Evolutionary conservation across 1,139 yeast species (phyloP).

Genomic region (Lodderomyces metapsilosis): DNA sequence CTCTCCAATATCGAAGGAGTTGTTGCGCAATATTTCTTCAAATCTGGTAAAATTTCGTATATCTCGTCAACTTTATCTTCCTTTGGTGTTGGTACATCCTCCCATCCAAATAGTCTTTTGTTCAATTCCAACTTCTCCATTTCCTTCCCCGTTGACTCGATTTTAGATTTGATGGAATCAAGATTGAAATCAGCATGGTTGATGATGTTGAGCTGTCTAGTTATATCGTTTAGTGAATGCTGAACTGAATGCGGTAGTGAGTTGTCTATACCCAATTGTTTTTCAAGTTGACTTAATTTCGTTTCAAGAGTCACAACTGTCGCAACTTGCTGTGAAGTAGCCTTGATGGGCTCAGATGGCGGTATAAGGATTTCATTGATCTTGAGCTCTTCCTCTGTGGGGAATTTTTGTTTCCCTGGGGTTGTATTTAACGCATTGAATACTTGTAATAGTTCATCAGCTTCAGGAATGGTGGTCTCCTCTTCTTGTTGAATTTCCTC

Average conservation of each 20-base stretch:
- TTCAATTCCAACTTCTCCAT: conserved; percentile 19
- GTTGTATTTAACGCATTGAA: neutral
- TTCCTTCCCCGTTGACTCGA: conserved; percentile 16
- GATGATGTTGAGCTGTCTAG: conserved; percentile 36
- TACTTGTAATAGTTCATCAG: neutral
- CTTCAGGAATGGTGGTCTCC: neutral
- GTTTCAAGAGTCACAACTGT: conserved; percentile 19
- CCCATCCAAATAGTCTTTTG: conserved; percentile 15
- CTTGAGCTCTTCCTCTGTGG: neutral
- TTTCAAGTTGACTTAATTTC: conserved; percentile 24
- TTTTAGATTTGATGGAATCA: conserved; percentile 18
- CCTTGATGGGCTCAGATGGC: neutral
- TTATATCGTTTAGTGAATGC: conserved; percentile 31
- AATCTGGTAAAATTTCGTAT: conserved; percentile 32
- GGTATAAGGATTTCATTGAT: neutral
- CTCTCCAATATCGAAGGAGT: conserved; percentile 45
- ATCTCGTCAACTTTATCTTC: conserved; percentile 35
- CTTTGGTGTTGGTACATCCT: conserved; percentile 5
- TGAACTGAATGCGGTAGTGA: conserved; percentile 21
- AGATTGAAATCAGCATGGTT: conserved; percentile 33
- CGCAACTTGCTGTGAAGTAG: neutral
- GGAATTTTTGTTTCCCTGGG: neutral
- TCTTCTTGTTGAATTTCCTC: conserved; percentile 22
- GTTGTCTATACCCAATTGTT: conserved; percentile 18
- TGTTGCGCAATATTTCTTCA: conserved; percentile 30